Conservation (phyloP, 345 rosid species). For the Gossypium rotundifolium region DNA sequence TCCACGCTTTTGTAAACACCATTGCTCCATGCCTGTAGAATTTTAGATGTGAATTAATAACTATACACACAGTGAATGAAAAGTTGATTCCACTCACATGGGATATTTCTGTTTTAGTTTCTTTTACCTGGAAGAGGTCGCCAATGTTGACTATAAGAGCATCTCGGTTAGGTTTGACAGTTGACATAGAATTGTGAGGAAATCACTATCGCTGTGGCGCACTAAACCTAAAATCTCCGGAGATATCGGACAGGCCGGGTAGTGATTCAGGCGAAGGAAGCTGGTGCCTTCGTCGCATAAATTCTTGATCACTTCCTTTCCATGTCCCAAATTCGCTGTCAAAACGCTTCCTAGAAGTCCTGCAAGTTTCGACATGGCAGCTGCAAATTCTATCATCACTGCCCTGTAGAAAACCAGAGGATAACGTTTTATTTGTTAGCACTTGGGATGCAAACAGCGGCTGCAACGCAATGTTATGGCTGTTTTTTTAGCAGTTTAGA, state of each 20-base stretch:
- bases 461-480: background rate
- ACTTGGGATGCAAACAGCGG: background rate
- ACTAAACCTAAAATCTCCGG: constrained; percentile 39
- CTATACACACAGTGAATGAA: background rate
- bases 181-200: constrained; percentile 59
- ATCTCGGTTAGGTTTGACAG: constrained; percentile 53
- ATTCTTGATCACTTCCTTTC: constrained; percentile 16
- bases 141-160: constrained; percentile 65
- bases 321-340: constrained; percentile 32
- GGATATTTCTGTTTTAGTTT: background rate
- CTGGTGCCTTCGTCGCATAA: constrained; percentile 42
- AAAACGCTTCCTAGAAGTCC: constrained; percentile 40
- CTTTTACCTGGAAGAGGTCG: constrained; percentile 56
- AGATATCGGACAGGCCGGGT: constrained; percentile 47
- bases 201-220: constrained; percentile 65
- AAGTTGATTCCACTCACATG: background rate
- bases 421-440: background rate
- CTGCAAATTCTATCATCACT: constrained; percentile 43
- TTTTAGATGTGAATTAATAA: background rate
- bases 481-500: background rate
- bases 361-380: constrained; percentile 48
- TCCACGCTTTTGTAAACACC: constrained; percentile 56
- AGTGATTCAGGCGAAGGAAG: constrained; percentile 52
- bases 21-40: constrained; percentile 66
- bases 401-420: constrained; percentile 25